A percentile compares a stretch with the other conserved stretches of the same genome.
These are phyloP conservation scores for Cyathus striatus DNA, from an alignment of 768 basidiomycete species.

Conservation along the genomic window DNA sequence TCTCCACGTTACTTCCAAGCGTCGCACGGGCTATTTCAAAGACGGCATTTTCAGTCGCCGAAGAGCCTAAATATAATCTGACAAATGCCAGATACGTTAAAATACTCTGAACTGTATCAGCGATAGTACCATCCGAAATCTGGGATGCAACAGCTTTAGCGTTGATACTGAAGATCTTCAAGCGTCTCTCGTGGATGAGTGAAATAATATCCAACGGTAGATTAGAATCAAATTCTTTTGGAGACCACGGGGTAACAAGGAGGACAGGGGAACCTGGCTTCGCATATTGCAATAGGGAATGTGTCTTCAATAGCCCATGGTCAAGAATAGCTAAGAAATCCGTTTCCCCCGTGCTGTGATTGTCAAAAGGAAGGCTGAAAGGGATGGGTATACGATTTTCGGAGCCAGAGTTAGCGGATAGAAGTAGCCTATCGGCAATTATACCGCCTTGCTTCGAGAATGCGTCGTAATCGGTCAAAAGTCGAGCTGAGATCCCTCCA, in stretches of 20 bases:
- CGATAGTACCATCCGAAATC: conserved; percentile 26
- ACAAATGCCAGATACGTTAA: conserved; percentile 78
- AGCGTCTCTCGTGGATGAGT: conserved; percentile 43
- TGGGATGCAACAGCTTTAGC: conserved; percentile 45
- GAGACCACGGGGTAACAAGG: conserved; percentile 69
- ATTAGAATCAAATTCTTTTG: conserved; percentile 67
- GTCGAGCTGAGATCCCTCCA: conserved; percentile 49
- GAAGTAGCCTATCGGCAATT: conserved; percentile 61
- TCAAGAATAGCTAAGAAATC: conserved; percentile 79
- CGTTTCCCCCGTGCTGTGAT: conserved; percentile 37
- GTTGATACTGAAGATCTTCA: conserved; percentile 59
- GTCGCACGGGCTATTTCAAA: conserved; percentile 43
- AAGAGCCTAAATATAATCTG: conserved; percentile 70
- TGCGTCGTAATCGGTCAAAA: conserved; percentile 67
- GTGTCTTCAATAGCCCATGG: conserved; percentile 71
- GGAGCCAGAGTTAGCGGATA: conserved; percentile 40
- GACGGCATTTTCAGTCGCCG: conserved; percentile 50
- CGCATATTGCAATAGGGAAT: conserved; percentile 64
- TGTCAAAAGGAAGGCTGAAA: conserved; percentile 51
- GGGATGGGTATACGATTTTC: conserved; percentile 46
- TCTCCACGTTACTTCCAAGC: conserved; percentile 41
- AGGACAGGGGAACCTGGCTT: conserved; percentile 68
- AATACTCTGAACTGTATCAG: conserved; percentile 46
- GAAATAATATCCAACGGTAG: conserved; percentile 46
- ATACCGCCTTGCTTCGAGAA: conserved; percentile 73